These are phyloP conservation scores for Tylopilus intermedius DNA, from an alignment of 768 basidiomycete genomes.

Conservation along the genomic window DNA sequence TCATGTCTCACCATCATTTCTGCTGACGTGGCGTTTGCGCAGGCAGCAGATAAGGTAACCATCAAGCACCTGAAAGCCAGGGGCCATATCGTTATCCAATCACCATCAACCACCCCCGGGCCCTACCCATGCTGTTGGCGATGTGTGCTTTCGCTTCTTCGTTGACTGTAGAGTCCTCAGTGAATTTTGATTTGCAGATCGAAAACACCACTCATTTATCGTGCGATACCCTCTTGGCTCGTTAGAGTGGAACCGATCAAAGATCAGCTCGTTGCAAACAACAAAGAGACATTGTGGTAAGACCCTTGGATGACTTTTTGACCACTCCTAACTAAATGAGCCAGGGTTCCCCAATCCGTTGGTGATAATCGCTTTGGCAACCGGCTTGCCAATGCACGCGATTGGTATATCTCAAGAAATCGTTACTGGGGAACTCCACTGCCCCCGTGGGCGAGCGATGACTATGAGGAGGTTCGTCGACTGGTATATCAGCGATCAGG, in stretches of 20 bases:
- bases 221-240: conserved; percentile 95
- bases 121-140: conserved; percentile 96
- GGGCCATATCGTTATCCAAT: conserved; percentile 83
- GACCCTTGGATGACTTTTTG: conserved; percentile 9
- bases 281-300: conserved; percentile 85
- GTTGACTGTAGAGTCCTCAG: neutral
- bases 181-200: conserved; percentile 48
- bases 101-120: conserved; percentile 67
- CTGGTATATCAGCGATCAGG: neutral
- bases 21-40: conserved; percentile 1
- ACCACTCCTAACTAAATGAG: conserved; percentile 3
- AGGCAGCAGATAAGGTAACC: conserved; percentile 93
- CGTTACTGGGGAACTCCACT: conserved; percentile 99
- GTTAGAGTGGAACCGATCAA: conserved; percentile 81
- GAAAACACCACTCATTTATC: conserved; percentile 91
- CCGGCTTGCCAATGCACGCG: conserved; percentile 97
- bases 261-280: conserved; percentile 85
- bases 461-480: conserved; percentile 67
- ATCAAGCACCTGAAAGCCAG: conserved; percentile 85
- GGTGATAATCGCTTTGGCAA: conserved; percentile 93
- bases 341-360: conserved; percentile 85
- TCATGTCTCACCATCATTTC: neutral
- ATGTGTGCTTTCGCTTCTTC: conserved; percentile 32
- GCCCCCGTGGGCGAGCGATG: conserved; percentile 93
- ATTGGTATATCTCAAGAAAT: conserved; percentile 99